phyloP scores from a whole-genome alignment of 2,329 filamentous ascomycete species.

The Xylariales sp. region DNA sequence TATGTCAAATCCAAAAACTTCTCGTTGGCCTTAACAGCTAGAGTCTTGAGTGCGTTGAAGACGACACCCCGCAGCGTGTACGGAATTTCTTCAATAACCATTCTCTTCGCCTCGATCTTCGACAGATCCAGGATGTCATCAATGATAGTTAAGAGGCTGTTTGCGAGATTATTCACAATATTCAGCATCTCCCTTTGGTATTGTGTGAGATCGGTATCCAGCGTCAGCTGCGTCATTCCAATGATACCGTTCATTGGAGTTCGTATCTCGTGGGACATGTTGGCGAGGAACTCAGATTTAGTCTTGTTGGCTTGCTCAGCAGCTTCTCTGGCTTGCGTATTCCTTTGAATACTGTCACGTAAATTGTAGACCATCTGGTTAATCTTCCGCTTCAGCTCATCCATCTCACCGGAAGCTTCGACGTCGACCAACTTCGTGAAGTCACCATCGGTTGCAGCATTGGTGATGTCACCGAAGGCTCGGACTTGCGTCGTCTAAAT shows the following conservation, averaged over 20 bases:
- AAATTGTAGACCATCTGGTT: conserved; percentile 98
- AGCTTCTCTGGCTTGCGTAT: conserved; percentile 91
- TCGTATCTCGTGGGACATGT: conserved; percentile 98
- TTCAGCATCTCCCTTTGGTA: conserved; percentile 98
- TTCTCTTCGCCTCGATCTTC: conserved; percentile 90
- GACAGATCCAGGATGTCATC: conserved; percentile 75
- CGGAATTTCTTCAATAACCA: conserved; percentile 97
- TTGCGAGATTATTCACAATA: conserved; percentile 93
- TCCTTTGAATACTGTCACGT: conserved; percentile 92
- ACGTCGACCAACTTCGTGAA: conserved; percentile 97
- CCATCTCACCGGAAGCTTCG: conserved; percentile 97
- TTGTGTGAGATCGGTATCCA: conserved; percentile 91
- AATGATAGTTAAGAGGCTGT: conserved; percentile 94
- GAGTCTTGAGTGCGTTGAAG: conserved; percentile 93
- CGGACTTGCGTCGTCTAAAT: conserved; percentile 94
- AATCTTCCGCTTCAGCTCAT: conserved; percentile 97
- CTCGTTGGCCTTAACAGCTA: conserved; percentile 97
- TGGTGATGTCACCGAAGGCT: conserved; percentile 98
- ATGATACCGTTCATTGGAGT: conserved; percentile 98
- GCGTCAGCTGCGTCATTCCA: conserved; percentile 93
- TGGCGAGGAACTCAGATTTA: conserved; percentile 96
- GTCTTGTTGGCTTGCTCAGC: conserved; percentile 97
- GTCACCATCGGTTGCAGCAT: conserved; percentile 92
- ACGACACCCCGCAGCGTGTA: conserved; percentile 92
- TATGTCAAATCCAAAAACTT: conserved; percentile 91